Evolutionary conservation across 1,284 basidiomycete genomes (phyloP).

Genomic region (Ganoderma lucidum): DNA sequence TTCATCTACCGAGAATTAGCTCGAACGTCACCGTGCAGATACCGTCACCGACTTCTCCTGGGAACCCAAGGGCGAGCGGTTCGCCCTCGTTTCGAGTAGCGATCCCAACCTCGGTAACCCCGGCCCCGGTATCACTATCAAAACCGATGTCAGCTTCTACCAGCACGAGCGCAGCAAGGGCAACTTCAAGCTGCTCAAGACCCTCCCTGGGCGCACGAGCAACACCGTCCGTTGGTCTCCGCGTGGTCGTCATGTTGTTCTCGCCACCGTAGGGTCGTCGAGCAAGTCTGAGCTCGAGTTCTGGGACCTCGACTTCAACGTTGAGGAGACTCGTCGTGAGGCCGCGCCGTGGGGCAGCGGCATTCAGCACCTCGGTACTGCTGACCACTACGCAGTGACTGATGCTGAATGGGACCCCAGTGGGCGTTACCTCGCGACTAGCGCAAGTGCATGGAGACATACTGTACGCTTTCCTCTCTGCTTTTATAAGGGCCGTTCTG

Average conservation of each 20-base stretch:
- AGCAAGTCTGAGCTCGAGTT: slow-evolving; percentile 98
- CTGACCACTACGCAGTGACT: slow-evolving; percentile 99
- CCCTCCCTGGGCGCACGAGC: slow-evolving; percentile 86
- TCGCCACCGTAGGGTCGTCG: slow-evolving; percentile 95
- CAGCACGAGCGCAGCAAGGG: slow-evolving; percentile 94
- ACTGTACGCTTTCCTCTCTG: slow-evolving; percentile 63
- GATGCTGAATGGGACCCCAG: slow-evolving; percentile 99
- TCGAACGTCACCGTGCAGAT: slow-evolving; percentile 59
- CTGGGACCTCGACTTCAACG: slow-evolving; percentile 97
- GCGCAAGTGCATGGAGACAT: slow-evolving; percentile 95
- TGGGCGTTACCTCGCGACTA: slow-evolving; percentile 93
- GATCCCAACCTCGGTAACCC: slow-evolving; percentile 94
- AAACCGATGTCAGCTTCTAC: slow-evolving; percentile 98
- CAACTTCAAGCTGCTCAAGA: slow-evolving; percentile 91
- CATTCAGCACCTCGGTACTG: slow-evolving; percentile 87
- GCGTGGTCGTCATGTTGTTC: slow-evolving; percentile 93
- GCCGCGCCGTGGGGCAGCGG: slow-evolving; percentile 76
- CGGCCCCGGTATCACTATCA: slow-evolving; percentile 91
- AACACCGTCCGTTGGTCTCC: slow-evolving; percentile 99
- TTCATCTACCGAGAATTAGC: neutral
- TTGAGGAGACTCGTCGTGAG: slow-evolving; percentile 72
- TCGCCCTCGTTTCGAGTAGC: slow-evolving; percentile 94
- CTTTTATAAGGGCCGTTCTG: neutral
- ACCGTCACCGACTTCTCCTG: slow-evolving; percentile 97
- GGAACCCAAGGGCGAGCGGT: slow-evolving; percentile 97